phyloP scores from a whole-genome alignment of 2,329 filamentous ascomycete genomes.

The Neodidymelliopsis sp. region DNA sequence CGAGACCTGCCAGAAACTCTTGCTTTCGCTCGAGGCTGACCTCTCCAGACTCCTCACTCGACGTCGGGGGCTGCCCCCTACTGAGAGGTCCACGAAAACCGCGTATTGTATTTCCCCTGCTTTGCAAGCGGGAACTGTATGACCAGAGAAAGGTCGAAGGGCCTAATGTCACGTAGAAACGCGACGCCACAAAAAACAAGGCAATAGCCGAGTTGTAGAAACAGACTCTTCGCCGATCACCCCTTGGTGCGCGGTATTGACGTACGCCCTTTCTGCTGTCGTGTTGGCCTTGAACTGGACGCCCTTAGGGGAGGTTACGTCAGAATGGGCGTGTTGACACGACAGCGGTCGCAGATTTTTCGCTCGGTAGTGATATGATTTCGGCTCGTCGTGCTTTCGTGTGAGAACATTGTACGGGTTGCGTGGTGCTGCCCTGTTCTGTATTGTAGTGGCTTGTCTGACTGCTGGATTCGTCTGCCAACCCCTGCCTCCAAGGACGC shows the following conservation, averaged over 20 bases:
- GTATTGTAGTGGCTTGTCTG: background rate
- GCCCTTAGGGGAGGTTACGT: background rate
- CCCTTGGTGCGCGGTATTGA: background rate
- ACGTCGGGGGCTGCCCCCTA: slow-evolving; percentile 41
- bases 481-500: slow-evolving; percentile 4
- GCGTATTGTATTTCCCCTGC: background rate
- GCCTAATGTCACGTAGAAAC: slow-evolving; percentile 9
- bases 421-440: background rate
- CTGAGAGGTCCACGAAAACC: slow-evolving; percentile 26
- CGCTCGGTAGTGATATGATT: slow-evolving; percentile 4
- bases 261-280: background rate
- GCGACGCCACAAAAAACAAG: slow-evolving; percentile 10
- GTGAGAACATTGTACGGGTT: background rate
- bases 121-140: slow-evolving; percentile 5
- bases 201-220: slow-evolving; percentile 12
- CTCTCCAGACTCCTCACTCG: slow-evolving; percentile 30
- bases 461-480: background rate
- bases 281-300: slow-evolving; percentile 2
- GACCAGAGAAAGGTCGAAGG: slow-evolving; percentile 19
- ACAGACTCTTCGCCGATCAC: slow-evolving; percentile 22
- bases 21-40: slow-evolving; percentile 30
- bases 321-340: slow-evolving; percentile 1
- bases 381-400: slow-evolving; percentile 16
- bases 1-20: slow-evolving; percentile 31
- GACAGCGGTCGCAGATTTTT: slow-evolving; percentile 12